Percentiles rank a stretch among this genome's conserved stretches.
Evolutionary conservation across 1,139 yeast genomes (phyloP).

Genomic region (Diutina ranongensis): DNA sequence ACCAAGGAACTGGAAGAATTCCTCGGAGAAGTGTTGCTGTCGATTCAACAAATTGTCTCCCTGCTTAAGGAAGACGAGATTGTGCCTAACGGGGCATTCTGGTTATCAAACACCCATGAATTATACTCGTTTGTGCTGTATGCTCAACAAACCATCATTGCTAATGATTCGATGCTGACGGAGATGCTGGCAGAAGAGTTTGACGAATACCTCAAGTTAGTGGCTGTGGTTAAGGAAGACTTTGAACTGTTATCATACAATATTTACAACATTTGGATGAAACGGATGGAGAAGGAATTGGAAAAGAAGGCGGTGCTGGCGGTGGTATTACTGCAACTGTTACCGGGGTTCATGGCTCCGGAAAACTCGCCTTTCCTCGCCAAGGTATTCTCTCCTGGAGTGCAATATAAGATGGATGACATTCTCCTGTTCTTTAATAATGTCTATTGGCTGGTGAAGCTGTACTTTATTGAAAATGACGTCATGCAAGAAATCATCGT

Average conservation of each 20-base stretch:
- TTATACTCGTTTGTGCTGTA: constrained; percentile 87
- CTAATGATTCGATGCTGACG: constrained; percentile 65
- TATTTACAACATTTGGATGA: constrained; percentile 96
- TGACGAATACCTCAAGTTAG: constrained; percentile 80
- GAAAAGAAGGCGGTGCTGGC: constrained; percentile 92
- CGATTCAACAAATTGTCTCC: constrained; percentile 72
- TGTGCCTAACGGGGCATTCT: constrained; percentile 89
- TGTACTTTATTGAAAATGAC: constrained; percentile 77
- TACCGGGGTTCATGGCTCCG: constrained; percentile 92
- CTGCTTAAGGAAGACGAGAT: constrained; percentile 73
- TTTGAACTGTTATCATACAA: constrained; percentile 88
- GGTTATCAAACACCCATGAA: constrained; percentile 96
- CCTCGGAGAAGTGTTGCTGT: constrained; percentile 79
- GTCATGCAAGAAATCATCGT: constrained; percentile 79
- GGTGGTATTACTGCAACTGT: constrained; percentile 83
- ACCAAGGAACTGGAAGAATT: constrained; percentile 88
- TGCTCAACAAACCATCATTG: constrained; percentile 83
- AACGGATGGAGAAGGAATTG: constrained; percentile 81
- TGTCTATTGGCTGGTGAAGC: constrained; percentile 89
- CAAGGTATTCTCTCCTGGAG: constrained; percentile 65
- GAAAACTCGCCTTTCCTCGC: constrained; percentile 79
- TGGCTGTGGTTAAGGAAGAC: constrained; percentile 88
- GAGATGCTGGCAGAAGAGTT: constrained; percentile 89
- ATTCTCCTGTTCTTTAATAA: constrained; percentile 80
- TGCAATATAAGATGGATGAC: constrained; percentile 90